Base-by-base conservation (phyloP, 345 rosid species). In the Durio zibethinus region DNA sequence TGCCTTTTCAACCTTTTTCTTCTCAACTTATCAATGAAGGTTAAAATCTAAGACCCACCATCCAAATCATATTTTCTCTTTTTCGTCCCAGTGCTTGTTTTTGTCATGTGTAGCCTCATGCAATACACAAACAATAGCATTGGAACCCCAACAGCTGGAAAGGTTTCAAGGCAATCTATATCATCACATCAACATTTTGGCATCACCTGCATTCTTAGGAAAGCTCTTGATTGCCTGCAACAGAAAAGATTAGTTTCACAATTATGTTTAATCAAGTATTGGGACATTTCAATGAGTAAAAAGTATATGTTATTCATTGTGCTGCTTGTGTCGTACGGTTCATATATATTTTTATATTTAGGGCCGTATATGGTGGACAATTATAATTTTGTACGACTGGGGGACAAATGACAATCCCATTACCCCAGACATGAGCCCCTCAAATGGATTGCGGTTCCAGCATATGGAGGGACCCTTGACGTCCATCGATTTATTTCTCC, bases 81-180 rank as follows among this genome's bases (percentile, higher is more conserved):
- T 38, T 40, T 60, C n/a, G 36, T 69, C 47, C n/a, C 14, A n/a
- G 7, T 27, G 68, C n/a, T 71, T 29, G 42, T 53, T 4, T 52
- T 71, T 27, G 12, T 62, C 38, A 75, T 45, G 80, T 56, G 82
- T 35, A 36, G 50, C 10, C 54, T 72, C 63, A 70, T 56, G 57
- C 57, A 52, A 52, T n/a, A 16, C n/a, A 4, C 7, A 52, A 52
- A 52, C 20, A 18, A 52, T 18, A 6, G 73, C 35, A 31, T 18
- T 45, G 36, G 57, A 70, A 40, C 31, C 63, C 70, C 35, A 33
- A 50, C 72, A 84, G 84, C 79, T 80, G 85, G 87, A 84, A 81
- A 82, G 82, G 35, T 21, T 5, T 76, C 27, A 33, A 15, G 23
- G 43, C 25, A 23, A 74, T 52, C 15, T 27, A 8, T 16, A 1